Evolutionary conservation across 495 filamentous ascomycete species (phyloP), one percentile per base, ranked within the genome.

Genomic region (Lichina pygmaea): DNA sequence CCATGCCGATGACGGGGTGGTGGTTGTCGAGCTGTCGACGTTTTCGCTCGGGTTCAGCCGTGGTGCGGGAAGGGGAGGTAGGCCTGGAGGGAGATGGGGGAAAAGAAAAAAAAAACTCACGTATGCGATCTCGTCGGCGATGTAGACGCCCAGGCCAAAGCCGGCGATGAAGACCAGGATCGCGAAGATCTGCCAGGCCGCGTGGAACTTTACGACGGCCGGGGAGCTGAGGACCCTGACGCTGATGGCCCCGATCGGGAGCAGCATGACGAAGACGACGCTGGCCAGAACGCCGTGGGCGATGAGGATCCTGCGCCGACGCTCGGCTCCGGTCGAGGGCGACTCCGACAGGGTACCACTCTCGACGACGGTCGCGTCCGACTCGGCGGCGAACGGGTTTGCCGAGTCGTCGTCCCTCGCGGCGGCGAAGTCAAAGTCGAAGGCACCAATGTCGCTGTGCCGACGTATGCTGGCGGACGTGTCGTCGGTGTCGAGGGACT

Each of bases 131-230:
- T 57, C 59, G 52, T 54, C 41, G 50, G 70, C 49, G 55, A 64
- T 47, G 49, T 60, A 66, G 15, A 82, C 53, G 17, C 80, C 80
- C 16, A 79, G 37, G 3, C 62, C 75, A 43, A 83, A 63, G 0
- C 72, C 80, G 6, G 65, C 64, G 53, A 77, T 62, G 46, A 70
- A 68, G 7, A 73, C 46, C 10, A 61, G 31, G 47, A 75, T 67
- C 30, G 71, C 57, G 8, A 78, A 52, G 0, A 66, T 44, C 56
- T 85, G 81, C 44, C 72, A 61, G 0, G 48, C 57, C 1, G 60
- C 71, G 55, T 85, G 80, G 5, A 78, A 44, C 31, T 49, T 48
- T 0, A 59, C 47, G 0, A 53, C 46, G 48, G 44, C 44, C n/a
- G 50, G 49, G 16, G 56, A 52, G 42, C 62, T 61, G 39, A 67